Evolutionary conservation across 1,139 yeast species (phyloP).

Genomic region (Pichiaceae sp.): DNA sequence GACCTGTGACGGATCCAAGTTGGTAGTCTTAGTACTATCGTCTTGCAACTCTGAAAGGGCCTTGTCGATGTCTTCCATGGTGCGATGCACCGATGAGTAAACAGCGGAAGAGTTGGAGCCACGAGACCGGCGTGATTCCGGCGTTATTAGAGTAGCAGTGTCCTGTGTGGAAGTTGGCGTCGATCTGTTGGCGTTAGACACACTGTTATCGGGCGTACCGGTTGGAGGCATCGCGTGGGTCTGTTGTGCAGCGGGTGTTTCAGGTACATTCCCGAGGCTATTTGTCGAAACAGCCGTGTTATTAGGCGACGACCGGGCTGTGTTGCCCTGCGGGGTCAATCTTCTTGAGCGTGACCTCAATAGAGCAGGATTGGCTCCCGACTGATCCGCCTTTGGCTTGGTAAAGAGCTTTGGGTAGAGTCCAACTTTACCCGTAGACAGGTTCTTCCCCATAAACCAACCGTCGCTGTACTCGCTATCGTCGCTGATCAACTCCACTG

Average conservation of each 20-base stretch:
- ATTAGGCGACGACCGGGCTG: slow-evolving; percentile 10
- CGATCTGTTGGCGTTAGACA: neutral
- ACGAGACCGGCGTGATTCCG: neutral
- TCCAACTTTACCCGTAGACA: slow-evolving; percentile 66
- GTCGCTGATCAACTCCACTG: slow-evolving; percentile 80
- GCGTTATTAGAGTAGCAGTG: neutral
- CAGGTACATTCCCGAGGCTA: slow-evolving; percentile 1
- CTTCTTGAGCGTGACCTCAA: slow-evolving; percentile 55
- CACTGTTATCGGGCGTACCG: neutral
- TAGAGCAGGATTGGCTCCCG: slow-evolving; percentile 18
- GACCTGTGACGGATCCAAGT: slow-evolving; percentile 38
- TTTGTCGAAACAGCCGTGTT: neutral
- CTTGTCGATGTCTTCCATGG: slow-evolving; percentile 75
- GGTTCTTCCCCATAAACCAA: slow-evolving; percentile 91
- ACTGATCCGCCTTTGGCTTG: slow-evolving; percentile 20
- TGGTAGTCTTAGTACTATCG: slow-evolving; percentile 2
- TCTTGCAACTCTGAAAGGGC: slow-evolving; percentile 65
- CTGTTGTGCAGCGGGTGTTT: neutral
- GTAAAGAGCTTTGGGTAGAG: slow-evolving; percentile 86
- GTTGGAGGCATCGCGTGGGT: neutral
- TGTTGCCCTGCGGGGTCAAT: slow-evolving; percentile 27
- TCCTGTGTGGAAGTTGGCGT: neutral
- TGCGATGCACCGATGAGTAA: slow-evolving; percentile 39
- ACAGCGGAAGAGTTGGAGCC: slow-evolving; percentile 4
- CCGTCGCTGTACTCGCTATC: slow-evolving; percentile 94